A percentile compares a stretch with the other conserved stretches of the same genome.
Evolutionary conservation across 305 asterid species (phyloP).

Genomic region (Andrographis paniculata): DNA sequence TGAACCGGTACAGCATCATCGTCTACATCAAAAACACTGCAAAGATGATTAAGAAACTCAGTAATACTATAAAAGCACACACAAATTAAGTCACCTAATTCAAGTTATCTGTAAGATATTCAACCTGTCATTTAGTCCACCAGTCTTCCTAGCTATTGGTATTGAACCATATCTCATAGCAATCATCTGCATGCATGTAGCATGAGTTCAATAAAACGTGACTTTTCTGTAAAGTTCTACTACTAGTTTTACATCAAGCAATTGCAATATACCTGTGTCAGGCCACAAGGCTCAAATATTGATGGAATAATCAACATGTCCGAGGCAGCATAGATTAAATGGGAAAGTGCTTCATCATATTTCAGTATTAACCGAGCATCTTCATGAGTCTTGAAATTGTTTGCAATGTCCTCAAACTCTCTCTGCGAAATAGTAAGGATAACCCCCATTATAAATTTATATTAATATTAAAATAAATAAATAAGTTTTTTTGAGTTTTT

Average conservation of each 20-base stretch:
- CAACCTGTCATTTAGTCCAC: constrained; percentile 95
- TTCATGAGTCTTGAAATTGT: constrained; percentile 54
- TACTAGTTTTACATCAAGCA: constrained; percentile 11
- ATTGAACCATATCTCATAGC: constrained; percentile 96
- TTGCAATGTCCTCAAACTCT: constrained; percentile 79
- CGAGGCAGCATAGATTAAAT: constrained; percentile 79
- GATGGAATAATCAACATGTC: constrained; percentile 96
- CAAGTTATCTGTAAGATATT: constrained; percentile 11
- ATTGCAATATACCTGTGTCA: constrained; percentile 66
- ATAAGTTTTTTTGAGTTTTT: no score
- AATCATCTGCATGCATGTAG: constrained; percentile 60
- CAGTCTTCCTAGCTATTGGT: constrained; percentile 89
- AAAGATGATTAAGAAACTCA: constrained; percentile 17
- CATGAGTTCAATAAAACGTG: constrained; percentile 8
- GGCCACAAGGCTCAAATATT: constrained; percentile 97
- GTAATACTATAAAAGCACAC: constrained; percentile 11
- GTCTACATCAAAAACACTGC: constrained; percentile 91
- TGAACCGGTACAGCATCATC: constrained; percentile 67
- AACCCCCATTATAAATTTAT: constrained; percentile 9
- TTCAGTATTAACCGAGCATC: constrained; percentile 74
- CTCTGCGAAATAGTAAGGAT: constrained; percentile 40
- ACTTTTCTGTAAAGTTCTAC: constrained; percentile 2
- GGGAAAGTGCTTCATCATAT: constrained; percentile 90
- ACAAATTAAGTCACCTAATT: background rate
- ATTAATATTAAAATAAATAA: background rate